Evolutionary conservation across 1,139 yeast species (phyloP).

Genomic region (Lodderomyces oxycetoniae): DNA sequence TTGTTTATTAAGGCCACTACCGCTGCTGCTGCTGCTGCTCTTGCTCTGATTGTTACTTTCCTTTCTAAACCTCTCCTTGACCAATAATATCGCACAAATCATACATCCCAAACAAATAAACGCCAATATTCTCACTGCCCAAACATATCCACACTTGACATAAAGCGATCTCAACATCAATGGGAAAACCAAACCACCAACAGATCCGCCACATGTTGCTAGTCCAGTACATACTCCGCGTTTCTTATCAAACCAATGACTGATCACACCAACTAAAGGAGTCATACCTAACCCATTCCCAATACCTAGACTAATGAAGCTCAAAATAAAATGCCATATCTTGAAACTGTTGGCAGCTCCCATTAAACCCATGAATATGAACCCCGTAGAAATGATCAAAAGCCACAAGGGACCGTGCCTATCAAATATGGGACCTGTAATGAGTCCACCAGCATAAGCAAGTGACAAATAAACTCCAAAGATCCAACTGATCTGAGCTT

Average conservation of each 20-base stretch:
- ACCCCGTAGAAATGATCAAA: slow-evolving; percentile 38
- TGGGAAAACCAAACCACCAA: slow-evolving; percentile 62
- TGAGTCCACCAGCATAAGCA: slow-evolving; percentile 53
- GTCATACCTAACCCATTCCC: slow-evolving; percentile 56
- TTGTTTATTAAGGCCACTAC: slow-evolving; percentile 2
- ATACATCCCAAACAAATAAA: slow-evolving; percentile 44
- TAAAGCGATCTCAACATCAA: slow-evolving; percentile 52
- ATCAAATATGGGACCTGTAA: slow-evolving; percentile 44
- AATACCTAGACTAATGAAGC: slow-evolving; percentile 49
- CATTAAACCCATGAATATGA: slow-evolving; percentile 45
- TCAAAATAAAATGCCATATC: slow-evolving; percentile 51
- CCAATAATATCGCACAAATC: slow-evolving; percentile 34
- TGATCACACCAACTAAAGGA: slow-evolving; percentile 52
- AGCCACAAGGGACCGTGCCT: slow-evolving; percentile 43
- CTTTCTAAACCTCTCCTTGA: slow-evolving; percentile 42
- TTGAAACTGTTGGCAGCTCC: slow-evolving; percentile 46
- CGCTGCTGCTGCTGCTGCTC: slow-evolving; percentile 1
- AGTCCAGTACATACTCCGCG: slow-evolving; percentile 36
- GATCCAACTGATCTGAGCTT: slow-evolving; percentile 59
- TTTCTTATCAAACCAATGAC: slow-evolving; percentile 47
- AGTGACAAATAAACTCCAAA: slow-evolving; percentile 58
- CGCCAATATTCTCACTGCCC: slow-evolving; percentile 60
- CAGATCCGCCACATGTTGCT: slow-evolving; percentile 60
- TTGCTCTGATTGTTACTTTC: slow-evolving; percentile 6
- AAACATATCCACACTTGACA: slow-evolving; percentile 48